phyloP scores from a whole-genome alignment of 148 eudicot species.

The Fagopyrum tataricum region DNA sequence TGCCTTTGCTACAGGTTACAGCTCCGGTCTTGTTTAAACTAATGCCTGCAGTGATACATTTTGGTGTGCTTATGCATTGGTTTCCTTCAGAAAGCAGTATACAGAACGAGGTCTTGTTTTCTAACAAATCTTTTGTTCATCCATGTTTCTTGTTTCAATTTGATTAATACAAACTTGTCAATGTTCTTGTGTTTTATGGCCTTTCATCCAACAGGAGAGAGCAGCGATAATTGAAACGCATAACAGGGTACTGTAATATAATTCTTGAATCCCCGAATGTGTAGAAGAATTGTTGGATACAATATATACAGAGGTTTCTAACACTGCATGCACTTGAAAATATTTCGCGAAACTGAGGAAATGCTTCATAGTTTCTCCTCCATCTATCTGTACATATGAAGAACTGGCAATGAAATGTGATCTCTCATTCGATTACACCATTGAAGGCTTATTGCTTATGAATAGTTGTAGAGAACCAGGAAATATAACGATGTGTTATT shows the following conservation, averaged over 20 bases:
- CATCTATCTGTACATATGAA: background rate
- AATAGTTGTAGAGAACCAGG: constrained; percentile 1
- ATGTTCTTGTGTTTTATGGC: background rate
- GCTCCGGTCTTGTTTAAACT: constrained; percentile 88
- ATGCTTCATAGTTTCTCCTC: background rate
- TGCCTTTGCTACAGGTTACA: constrained; percentile 56
- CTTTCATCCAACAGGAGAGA: constrained; percentile 51
- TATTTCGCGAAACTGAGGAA: background rate
- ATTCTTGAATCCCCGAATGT: background rate
- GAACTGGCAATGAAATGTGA: background rate
- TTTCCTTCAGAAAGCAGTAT: constrained; percentile 63
- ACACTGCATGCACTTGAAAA: background rate
- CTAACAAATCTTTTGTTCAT: background rate
- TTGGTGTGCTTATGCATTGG: constrained; percentile 97
- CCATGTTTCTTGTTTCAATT: background rate
- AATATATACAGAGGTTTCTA: constrained; percentile 5
- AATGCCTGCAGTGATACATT: constrained; percentile 89
- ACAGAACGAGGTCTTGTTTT: constrained; percentile 49
- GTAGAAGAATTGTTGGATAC: constrained; percentile 1
- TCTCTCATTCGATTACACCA: background rate
- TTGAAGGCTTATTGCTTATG: background rate
- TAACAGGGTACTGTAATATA: constrained; percentile 32
- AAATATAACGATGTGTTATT: background rate
- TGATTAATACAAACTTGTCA: background rate
- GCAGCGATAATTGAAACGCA: constrained; percentile 38